Conservation (phyloP, 1,139 yeast species). For the Eremothecium gossypii region DNA sequence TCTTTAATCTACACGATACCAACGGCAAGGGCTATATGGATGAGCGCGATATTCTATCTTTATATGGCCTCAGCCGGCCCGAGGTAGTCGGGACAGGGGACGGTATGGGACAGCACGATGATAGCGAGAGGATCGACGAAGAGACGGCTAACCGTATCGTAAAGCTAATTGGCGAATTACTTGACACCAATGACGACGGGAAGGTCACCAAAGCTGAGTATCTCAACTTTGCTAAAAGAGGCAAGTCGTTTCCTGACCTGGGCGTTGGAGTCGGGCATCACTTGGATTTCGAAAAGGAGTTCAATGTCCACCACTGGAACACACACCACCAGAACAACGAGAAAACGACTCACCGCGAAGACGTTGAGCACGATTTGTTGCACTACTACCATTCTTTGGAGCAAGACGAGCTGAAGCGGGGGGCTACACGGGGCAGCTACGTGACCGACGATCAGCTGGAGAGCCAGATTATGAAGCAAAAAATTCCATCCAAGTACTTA, state of each 20-base stretch:
- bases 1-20: conserved; percentile 74
- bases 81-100: conserved; percentile 80
- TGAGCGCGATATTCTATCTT: conserved; percentile 56
- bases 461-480: conserved; percentile 27
- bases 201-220: conserved; percentile 61
- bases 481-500: conserved; percentile 33
- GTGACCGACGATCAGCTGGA: conserved; percentile 36
- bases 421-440: conserved; percentile 32
- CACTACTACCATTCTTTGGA: conserved; percentile 86
- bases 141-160: conserved; percentile 52
- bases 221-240: conserved; percentile 48
- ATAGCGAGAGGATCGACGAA: conserved; percentile 47
- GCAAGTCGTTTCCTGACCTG: conserved; percentile 79
- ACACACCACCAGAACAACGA: conserved; percentile 72
- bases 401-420: conserved; percentile 47
- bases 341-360: conserved; percentile 72
- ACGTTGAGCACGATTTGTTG: conserved; percentile 76
- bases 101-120: conserved; percentile 75
- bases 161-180: conserved; percentile 42
- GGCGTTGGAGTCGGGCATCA: conserved; percentile 97
- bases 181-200: conserved; percentile 65
- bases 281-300: conserved; percentile 86
- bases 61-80: conserved; percentile 71
- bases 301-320: conserved; percentile 92
- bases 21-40: conserved; percentile 46